Base-by-base conservation (phyloP, 345 rosid genomes). In the Garcia nutans region DNA sequence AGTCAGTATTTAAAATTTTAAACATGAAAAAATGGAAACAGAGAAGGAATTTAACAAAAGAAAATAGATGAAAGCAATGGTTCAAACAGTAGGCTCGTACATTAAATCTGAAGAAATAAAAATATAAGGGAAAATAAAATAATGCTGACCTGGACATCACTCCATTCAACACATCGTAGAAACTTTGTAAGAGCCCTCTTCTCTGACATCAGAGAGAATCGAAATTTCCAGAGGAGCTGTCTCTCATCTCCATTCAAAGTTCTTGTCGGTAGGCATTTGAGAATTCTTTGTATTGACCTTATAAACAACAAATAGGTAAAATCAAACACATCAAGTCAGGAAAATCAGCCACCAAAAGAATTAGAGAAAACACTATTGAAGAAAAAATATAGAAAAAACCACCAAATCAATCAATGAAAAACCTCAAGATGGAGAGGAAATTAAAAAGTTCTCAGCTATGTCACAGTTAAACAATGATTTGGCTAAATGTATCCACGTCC, bases 121-220 rank as follows among this genome's bases (percentile, higher is more conserved):
- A 42, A 20, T 19, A 10, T 6, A 45, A 67, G 44, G 52, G 69
- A 73, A 73, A 56, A 76, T 9, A 45, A 65, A 28, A 37, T 28
- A 77, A 57, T 76, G 71, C 85, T 64, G 65, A 93, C 99, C 94
- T 93, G 98, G 82, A 93, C 85, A 82, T 96, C 99, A 87, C 98
- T 91, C 98, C 98, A 93, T 77, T 96, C 99, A 80, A 96, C 98
- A 82, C 96, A 90, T 42, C 93, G 90, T 24, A 93, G 92, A 85
- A 93, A 92, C 87, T 96, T 96, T 76, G 99, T 91, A 61, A 96
- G 94, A 80, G 99, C 96, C 85, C 89, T 89, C 90, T 96, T 96
- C 85, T 93, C 98, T 49, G 91, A 87, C 99, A 93, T 93, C 79
- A 89, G 79, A 60, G 97, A 96, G 86, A 93, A 96, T 54, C 98